Conservation (phyloP, 2,329 filamentous ascomycete genomes). For the Ascochyta viciae-villosae region DNA sequence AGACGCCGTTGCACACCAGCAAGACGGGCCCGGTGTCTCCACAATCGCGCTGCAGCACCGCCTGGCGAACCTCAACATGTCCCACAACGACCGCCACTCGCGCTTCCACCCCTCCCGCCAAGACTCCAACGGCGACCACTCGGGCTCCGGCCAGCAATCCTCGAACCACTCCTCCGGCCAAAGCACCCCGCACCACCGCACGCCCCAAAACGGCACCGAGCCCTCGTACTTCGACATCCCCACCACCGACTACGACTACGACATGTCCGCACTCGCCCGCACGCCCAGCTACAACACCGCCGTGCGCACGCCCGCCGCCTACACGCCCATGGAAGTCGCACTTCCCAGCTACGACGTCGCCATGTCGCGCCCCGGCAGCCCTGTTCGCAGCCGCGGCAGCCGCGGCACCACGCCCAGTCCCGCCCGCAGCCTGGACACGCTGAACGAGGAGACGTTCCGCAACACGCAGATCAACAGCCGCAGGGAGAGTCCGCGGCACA, state of each 20-base stretch:
- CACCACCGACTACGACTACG: constrained; percentile 47
- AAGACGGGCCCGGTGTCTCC: constrained; percentile 55
- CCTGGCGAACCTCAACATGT: constrained; percentile 58
- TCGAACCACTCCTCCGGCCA: constrained; percentile 46
- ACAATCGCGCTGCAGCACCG: constrained; percentile 74
- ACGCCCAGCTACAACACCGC: constrained; percentile 61
- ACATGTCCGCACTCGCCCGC: constrained; percentile 56
- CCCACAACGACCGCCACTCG: constrained; percentile 44
- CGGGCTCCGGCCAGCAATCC: constrained; percentile 24
- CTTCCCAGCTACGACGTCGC: constrained; percentile 57
- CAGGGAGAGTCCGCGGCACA: constrained; percentile 34
- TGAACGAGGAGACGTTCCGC: constrained; percentile 47
- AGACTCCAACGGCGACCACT: constrained; percentile 10
- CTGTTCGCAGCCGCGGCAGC: constrained; percentile 39
- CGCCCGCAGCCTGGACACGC: constrained; percentile 41
- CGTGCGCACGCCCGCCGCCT: constrained; percentile 52
- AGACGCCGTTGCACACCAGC: constrained; percentile 42
- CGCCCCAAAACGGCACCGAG: constrained; percentile 35
- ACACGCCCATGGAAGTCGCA: constrained; percentile 48
- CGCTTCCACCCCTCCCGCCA: constrained; percentile 28
- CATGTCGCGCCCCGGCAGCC: constrained; percentile 53
- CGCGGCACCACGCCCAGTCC: constrained; percentile 45
- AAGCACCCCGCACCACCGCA: constrained; percentile 40
- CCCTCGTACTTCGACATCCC: constrained; percentile 34
- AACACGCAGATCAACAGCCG: constrained; percentile 46